Conservation (phyloP, 129 eudicot genomes). For the Cynara cardunculus region DNA sequence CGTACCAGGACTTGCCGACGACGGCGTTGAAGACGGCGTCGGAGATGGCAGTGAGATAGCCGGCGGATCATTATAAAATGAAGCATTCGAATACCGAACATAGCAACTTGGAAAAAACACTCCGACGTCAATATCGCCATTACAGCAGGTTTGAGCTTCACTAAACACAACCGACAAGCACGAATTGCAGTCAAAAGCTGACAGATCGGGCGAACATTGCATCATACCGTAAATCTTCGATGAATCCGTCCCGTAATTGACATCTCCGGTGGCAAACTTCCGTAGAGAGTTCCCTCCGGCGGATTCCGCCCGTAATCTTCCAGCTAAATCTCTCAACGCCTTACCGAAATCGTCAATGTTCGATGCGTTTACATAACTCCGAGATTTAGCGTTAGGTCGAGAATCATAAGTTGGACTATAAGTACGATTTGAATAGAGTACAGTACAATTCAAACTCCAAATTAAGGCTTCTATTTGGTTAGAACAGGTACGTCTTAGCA, state of each 20-base stretch:
- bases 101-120: too few species aligned
- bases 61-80: slow-evolving; percentile 23
- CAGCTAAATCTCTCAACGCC: background rate
- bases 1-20: background rate
- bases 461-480: too few species aligned
- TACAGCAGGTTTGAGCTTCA: too few species aligned
- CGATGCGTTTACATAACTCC: background rate
- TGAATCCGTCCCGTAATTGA: too few species aligned
- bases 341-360: background rate
- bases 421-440: slow-evolving; percentile 27
- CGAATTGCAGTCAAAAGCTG: too few species aligned
- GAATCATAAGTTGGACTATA: background rate
- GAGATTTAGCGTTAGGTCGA: background rate
- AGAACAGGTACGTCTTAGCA: too few species aligned
- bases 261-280: too few species aligned
- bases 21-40: slow-evolving; percentile 9
- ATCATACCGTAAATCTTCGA: too few species aligned
- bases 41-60: background rate
- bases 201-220: too few species aligned
- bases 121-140: too few species aligned
- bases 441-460: slow-evolving; percentile 28
- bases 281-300: slow-evolving; percentile 21
- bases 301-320: slow-evolving; percentile 12
- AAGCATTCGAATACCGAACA: slow-evolving; percentile 28
- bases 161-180: too few species aligned